Evolutionary conservation across 305 asterid genomes (phyloP).

Genomic region (Fraxinus xanthoxyloides): DNA sequence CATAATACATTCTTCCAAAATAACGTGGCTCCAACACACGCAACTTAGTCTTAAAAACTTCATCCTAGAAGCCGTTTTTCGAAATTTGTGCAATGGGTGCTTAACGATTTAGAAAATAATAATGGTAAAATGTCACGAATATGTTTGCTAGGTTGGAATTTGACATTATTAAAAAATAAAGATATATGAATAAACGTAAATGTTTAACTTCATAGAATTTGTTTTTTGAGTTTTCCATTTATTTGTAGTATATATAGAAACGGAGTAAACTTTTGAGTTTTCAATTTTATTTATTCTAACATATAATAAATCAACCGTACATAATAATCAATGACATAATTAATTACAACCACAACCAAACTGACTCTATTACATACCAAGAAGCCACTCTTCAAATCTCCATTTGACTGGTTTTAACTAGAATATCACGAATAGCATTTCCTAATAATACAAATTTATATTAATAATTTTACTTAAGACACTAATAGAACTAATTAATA

Average conservation of each 20-base stretch:
- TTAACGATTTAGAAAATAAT: too few species aligned
- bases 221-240: background rate
- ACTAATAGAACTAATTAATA: slow-evolving; percentile 6
- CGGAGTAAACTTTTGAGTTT: too few species aligned
- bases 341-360: background rate
- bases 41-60: too few species aligned
- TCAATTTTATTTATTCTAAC: background rate
- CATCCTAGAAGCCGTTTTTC: too few species aligned
- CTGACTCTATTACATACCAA: background rate
- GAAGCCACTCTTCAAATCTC: background rate
- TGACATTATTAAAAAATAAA: background rate
- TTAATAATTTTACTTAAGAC: background rate
- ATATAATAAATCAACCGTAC: background rate
- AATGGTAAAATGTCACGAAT: background rate
- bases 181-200: background rate
- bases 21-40: too few species aligned
- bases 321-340: background rate
- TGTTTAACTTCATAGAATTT: background rate
- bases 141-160: background rate
- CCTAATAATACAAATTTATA: background rate
- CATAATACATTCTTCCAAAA: too few species aligned
- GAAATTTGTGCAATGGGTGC: background rate
- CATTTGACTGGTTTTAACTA: background rate
- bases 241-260: too few species aligned
- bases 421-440: background rate